A percentile compares a stretch with the other conserved stretches of the same genome.
Evolutionary conservation across 441 rosid species (phyloP).

Genomic region (Erodium texanum): DNA sequence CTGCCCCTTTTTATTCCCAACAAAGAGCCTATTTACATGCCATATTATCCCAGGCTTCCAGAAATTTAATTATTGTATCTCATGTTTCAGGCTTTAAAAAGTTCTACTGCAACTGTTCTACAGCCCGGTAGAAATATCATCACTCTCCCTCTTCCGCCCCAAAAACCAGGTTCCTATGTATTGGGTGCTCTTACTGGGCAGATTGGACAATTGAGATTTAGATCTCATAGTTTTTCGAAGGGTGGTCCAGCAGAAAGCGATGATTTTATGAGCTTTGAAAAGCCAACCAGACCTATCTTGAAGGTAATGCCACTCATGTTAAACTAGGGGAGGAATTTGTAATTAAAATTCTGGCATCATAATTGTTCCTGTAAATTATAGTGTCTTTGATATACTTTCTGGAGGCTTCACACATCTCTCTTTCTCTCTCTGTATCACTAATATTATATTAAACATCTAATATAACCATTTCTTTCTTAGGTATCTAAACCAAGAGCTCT

Average conservation of each 20-base stretch:
- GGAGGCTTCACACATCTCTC: not conserved
- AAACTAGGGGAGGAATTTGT: constrained; percentile 5
- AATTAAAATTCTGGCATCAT: not conserved
- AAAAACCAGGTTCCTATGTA: constrained; percentile 90
- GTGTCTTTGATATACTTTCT: not conserved
- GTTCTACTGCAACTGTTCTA: constrained; percentile 56
- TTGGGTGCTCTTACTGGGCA: constrained; percentile 94
- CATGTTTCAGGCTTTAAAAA: constrained; percentile 65
- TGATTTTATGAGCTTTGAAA: constrained; percentile 97
- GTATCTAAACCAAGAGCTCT: constrained; percentile 86
- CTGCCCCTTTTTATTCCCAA: not conserved
- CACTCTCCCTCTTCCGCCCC: constrained; percentile 76
- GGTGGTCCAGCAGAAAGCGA: constrained; percentile 94
- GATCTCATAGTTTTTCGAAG: constrained; percentile 96
- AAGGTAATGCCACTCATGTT: constrained; percentile 45
- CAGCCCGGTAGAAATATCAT: constrained; percentile 69
- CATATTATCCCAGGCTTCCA: constrained; percentile 10
- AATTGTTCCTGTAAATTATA: not conserved
- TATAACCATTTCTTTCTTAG: constrained; percentile 32
- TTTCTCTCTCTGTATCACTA: not conserved
- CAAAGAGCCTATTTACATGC: not conserved
- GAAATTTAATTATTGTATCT: constrained; percentile 18
- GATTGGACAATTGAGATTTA: constrained; percentile 82
- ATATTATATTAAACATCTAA: constrained; percentile 23
- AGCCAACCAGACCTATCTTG: constrained; percentile 84